Evolutionary conservation across 1,284 basidiomycete species (phyloP), one percentile per base, ranked within the genome.

Genomic region (Ganoderma multipileum): DNA sequence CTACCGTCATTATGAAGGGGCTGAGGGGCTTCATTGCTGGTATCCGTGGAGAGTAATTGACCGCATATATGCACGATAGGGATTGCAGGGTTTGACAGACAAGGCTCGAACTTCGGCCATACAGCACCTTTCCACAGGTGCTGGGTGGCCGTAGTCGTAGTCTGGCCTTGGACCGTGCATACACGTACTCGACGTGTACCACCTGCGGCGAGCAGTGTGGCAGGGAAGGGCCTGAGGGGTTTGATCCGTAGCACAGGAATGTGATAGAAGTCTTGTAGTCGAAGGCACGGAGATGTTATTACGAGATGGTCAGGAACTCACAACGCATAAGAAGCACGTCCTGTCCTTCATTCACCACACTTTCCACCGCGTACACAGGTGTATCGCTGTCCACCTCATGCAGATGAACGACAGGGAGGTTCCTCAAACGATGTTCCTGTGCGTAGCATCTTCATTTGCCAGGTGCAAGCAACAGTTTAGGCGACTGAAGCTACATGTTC

Each of bases 201-300:
- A 50, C 23, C 11, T 26, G 9, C 3, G 1, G 23, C 23, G 47
- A 26, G 52, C n/a, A 33, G 14, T 7, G 52, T 8, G 52, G 28
- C 28, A 8, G 28, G 52, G 5, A 28, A 30, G 6, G 30, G 28
- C 14, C 23, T 60, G 38, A 41, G 11, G 58, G 38, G n/a, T 41
- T 60, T 60, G 58, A 60, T 60, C 58, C 58, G 58, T 60, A 6
- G 38, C 38, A 41, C 58, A 39, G 39, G 38, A 60, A 42, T 26
- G 38, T 60, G 58, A 60, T 42, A 60, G 14, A 60, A 41, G 38
- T 60, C 58, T 60, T 23, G 58, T 60, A n/a, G 36, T 58, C 23
- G 33, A 38, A 33, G 11, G 14, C 38, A 16, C 39, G 14, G 23
- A 26, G 36, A 16, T 60, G 38, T 11, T 23, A 58, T 58, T 58